Evolutionary conservation across 2,329 filamentous ascomycete species (phyloP).

Genomic region (Trichoderma endophyticum): DNA sequence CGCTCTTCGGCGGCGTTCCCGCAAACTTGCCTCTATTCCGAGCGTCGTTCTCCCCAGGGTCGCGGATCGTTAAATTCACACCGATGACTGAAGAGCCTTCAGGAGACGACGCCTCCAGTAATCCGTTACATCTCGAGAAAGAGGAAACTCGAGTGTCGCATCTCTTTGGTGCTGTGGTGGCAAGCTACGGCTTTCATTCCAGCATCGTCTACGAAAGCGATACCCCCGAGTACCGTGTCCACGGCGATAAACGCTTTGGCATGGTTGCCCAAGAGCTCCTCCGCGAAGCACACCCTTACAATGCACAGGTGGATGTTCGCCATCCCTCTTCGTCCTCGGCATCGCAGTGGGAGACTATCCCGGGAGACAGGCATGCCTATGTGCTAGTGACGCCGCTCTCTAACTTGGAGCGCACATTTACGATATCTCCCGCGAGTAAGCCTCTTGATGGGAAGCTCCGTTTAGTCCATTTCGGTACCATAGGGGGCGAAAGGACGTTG

Average conservation of each 20-base stretch:
- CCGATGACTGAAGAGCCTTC: not conserved
- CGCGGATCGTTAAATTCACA: conserved; percentile 43
- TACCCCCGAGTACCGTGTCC: conserved; percentile 72
- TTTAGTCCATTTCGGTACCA: conserved; percentile 71
- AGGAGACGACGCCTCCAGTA: not conserved
- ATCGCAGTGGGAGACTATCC: conserved; percentile 25
- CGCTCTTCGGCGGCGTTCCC: conserved; percentile 57
- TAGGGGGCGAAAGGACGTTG: conserved; percentile 66
- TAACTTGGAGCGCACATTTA: conserved; percentile 76
- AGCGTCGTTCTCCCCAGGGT: conserved; percentile 58
- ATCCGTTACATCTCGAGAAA: conserved; percentile 21
- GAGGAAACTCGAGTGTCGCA: conserved; percentile 35
- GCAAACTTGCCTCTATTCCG: conserved; percentile 59
- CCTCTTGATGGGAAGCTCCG: conserved; percentile 69
- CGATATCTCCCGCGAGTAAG: conserved; percentile 69
- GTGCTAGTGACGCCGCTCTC: conserved; percentile 73
- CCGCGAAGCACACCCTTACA: conserved; percentile 50
- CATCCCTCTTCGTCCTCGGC: conserved; percentile 14
- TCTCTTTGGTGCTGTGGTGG: conserved; percentile 76
- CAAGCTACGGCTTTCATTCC: conserved; percentile 87
- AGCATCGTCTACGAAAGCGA: conserved; percentile 89
- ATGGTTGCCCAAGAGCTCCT: conserved; percentile 79
- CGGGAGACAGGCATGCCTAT: conserved; percentile 63
- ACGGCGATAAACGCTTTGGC: conserved; percentile 74
- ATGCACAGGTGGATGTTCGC: conserved; percentile 40